phyloP scores from a whole-genome alignment of 1,139 yeast genomes.

The Geotrichum histeridarum region DNA sequence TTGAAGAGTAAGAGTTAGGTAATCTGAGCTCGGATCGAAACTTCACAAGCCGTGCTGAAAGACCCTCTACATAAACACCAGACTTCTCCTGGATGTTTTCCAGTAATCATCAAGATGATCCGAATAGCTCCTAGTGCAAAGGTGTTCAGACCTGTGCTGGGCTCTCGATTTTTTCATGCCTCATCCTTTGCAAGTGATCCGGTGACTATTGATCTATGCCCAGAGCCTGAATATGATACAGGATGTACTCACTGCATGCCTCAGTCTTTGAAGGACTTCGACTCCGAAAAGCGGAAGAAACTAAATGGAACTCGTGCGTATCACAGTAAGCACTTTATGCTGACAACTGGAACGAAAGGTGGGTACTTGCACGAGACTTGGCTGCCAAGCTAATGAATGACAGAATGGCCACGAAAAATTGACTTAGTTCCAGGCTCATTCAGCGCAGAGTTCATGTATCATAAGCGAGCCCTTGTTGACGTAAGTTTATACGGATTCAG shows the following conservation, averaged over 20 bases:
- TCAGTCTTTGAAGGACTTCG: conserved; percentile 25
- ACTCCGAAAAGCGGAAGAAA: conserved; percentile 14
- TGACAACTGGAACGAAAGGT: conserved; percentile 41
- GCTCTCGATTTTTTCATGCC: neutral
- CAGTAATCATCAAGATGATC: too few species aligned
- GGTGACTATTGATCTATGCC: conserved; percentile 39
- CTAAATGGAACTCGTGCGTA: conserved; percentile 41
- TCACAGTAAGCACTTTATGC: conserved; percentile 54
- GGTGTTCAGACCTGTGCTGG: neutral
- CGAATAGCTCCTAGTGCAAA: too few species aligned
- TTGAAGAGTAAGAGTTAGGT: too few species aligned
- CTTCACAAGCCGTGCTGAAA: too few species aligned
- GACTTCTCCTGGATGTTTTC: too few species aligned
- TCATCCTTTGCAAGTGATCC: neutral
- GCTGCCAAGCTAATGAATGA: neutral
- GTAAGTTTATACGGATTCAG: conserved; percentile 7
- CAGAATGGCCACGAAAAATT: conserved; percentile 54
- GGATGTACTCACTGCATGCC: conserved; percentile 61
- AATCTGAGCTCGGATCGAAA: too few species aligned
- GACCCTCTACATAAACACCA: too few species aligned
- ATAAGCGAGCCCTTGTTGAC: conserved; percentile 34
- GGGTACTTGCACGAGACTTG: conserved; percentile 20
- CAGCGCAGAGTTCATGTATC: conserved; percentile 31
- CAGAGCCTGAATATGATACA: conserved; percentile 50
- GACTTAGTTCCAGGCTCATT: conserved; percentile 47